Evolutionary conservation across 2,329 filamentous ascomycete species (phyloP).

Genomic region (Curvularia verruculosa): DNA sequence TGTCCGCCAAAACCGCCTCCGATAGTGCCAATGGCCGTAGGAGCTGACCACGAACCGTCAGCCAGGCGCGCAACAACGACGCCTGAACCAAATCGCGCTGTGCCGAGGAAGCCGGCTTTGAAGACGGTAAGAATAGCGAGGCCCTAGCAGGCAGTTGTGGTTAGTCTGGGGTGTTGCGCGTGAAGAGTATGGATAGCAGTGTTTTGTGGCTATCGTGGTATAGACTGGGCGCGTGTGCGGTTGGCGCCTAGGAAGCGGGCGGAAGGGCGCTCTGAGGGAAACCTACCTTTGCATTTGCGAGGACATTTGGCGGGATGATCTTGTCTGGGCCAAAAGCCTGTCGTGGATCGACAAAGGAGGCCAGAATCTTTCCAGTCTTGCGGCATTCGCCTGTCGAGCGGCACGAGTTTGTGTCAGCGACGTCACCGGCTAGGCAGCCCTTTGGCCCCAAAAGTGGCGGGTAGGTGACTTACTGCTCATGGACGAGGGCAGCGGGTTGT

Average conservation of each 20-base stretch:
- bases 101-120: conserved; percentile 85
- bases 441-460: not conserved
- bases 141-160: conserved; percentile 57
- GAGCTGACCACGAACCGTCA: conserved; percentile 81
- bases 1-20: conserved; percentile 85
- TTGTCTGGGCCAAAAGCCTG: conserved; percentile 96
- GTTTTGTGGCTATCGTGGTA: too few relatives aligned
- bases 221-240: not conserved
- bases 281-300: conserved; percentile 85
- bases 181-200: not conserved
- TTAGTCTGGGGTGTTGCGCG: conserved; percentile 6
- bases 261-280: not conserved
- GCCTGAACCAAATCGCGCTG: conserved; percentile 79
- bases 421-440: conserved; percentile 28
- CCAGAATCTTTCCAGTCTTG: conserved; percentile 94
- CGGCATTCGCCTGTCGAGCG: conserved; percentile 81
- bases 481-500: conserved; percentile 61
- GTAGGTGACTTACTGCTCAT: conserved; percentile 56
- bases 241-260: not conserved
- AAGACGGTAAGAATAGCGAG: conserved; percentile 85
- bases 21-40: conserved; percentile 78
- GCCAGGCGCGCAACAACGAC: conserved; percentile 79
- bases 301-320: conserved; percentile 88
- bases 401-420: conserved; percentile 40
- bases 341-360: conserved; percentile 90